Evolutionary conservation across 345 rosid species (phyloP).

Genomic region (Aquilaria sinensis): DNA sequence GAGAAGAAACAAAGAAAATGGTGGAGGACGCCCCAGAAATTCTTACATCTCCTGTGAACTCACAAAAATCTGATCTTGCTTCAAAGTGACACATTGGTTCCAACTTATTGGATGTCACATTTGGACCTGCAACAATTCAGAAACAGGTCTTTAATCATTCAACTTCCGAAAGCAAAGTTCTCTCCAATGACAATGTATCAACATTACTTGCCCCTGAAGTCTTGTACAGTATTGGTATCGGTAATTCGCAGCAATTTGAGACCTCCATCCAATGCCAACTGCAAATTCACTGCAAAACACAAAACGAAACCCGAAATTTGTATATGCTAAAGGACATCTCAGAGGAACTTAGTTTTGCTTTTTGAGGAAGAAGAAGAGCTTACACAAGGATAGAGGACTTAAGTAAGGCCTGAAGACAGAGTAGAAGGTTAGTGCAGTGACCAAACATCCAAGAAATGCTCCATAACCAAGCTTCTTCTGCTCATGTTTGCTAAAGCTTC

Average conservation of each 20-base stretch:
- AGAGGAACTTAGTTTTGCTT: too few species aligned
- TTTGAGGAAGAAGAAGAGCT: constrained; percentile 10
- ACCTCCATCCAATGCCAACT: constrained; percentile 26
- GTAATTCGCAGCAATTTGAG: constrained; percentile 27
- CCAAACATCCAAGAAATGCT: constrained; percentile 41
- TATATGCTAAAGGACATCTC: too few species aligned
- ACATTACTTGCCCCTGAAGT: too few species aligned
- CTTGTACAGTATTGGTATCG: constrained; percentile 1
- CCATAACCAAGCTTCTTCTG: constrained; percentile 62
- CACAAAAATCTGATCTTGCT: constrained; percentile 58
- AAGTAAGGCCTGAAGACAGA: constrained; percentile 47
- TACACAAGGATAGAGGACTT: constrained; percentile 40
- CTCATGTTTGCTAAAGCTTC: constrained; percentile 69
- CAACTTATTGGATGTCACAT: constrained; percentile 13
- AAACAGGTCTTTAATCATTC: too few species aligned
- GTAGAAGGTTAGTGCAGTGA: constrained; percentile 50
- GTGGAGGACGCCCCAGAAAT: constrained; percentile 44
- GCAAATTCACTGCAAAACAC: constrained; percentile 42
- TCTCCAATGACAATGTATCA: too few species aligned
- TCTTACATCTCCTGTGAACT: constrained; percentile 47
- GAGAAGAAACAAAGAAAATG: constrained; percentile 23
- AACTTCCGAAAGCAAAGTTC: too few species aligned
- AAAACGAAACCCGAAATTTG: too few species aligned
- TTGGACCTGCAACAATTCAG: neutral
- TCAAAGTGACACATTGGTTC: constrained; percentile 37